Percentiles rank a stretch among this genome's conserved stretches.
phyloP scores from a whole-genome alignment of 345 rosid genomes.

The Salix koriyanagi region DNA sequence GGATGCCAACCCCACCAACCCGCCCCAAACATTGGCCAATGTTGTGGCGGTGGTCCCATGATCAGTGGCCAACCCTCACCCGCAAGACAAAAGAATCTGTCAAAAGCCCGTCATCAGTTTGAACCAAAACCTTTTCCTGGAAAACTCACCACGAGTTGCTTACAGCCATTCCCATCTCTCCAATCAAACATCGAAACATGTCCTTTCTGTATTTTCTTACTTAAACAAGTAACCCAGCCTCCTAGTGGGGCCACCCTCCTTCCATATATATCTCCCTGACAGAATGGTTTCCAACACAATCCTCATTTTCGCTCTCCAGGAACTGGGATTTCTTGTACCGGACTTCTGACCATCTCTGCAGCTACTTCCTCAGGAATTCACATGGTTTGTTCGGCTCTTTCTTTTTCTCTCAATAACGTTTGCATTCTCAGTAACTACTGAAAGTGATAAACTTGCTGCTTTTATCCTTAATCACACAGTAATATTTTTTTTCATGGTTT shows the following conservation, averaged over 20 bases:
- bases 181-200: slow-evolving; percentile 15
- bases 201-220: slow-evolving; percentile 11
- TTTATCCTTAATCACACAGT: not conserved
- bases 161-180: not conserved
- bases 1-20: slow-evolving; percentile 62
- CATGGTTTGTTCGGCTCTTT: not conserved
- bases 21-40: not conserved
- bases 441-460: not conserved
- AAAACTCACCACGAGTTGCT: not conserved
- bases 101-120: not conserved
- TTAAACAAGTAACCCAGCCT: slow-evolving; percentile 1
- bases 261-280: slow-evolving; percentile 19
- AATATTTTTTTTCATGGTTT: not conserved
- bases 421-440: not conserved
- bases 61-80: slow-evolving; percentile 50
- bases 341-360: not conserved
- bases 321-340: not conserved
- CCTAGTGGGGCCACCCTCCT: not conserved
- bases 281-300: slow-evolving; percentile 3
- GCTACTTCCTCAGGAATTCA: not conserved
- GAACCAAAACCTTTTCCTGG: not conserved
- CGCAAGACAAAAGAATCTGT: slow-evolving; percentile 4
- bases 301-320: not conserved
- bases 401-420: slow-evolving; percentile 1
- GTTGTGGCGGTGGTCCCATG: slow-evolving; percentile 24